Evolutionary conservation across 2,329 filamentous ascomycete species (phyloP).

Genomic region (Claviceps sp.): DNA sequence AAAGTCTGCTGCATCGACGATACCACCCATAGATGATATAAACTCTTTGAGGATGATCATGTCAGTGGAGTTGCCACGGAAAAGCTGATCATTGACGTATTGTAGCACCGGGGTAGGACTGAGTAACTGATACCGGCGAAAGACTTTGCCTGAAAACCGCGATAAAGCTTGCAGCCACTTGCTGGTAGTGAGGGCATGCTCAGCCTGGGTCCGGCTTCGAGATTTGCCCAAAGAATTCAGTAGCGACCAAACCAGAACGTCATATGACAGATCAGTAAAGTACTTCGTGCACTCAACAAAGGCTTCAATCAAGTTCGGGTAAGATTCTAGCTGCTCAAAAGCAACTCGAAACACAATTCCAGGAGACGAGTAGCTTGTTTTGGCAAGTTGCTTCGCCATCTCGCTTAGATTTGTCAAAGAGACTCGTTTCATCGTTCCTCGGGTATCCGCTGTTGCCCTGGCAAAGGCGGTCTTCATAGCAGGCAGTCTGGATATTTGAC

Average conservation of each 20-base stretch:
- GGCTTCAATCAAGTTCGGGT: constrained; percentile 87
- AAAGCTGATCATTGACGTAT: constrained; percentile 78
- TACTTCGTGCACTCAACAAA: constrained; percentile 92
- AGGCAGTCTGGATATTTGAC: constrained; percentile 60
- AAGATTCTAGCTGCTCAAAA: constrained; percentile 81
- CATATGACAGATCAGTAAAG: constrained; percentile 84
- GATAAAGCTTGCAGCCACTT: constrained; percentile 85
- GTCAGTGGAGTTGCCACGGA: constrained; percentile 73
- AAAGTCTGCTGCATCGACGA: constrained; percentile 74
- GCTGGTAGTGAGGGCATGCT: constrained; percentile 62
- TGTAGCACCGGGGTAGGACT: constrained; percentile 75
- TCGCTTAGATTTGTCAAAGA: constrained; percentile 74
- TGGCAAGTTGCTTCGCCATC: constrained; percentile 81
- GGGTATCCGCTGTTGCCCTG: constrained; percentile 63
- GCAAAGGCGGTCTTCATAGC: constrained; percentile 70
- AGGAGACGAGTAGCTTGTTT: constrained; percentile 82
- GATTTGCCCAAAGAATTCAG: constrained; percentile 58
- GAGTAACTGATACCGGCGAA: constrained; percentile 72
- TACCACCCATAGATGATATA: constrained; percentile 84
- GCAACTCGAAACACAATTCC: constrained; percentile 85
- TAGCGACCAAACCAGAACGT: constrained; percentile 85
- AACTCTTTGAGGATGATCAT: constrained; percentile 85
- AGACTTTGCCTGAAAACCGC: constrained; percentile 81
- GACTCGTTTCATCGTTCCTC: constrained; percentile 76
- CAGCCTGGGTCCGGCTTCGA: constrained; percentile 48